Conservation (phyloP, 306 rosid species). For the Sesbania bispinosa region DNA sequence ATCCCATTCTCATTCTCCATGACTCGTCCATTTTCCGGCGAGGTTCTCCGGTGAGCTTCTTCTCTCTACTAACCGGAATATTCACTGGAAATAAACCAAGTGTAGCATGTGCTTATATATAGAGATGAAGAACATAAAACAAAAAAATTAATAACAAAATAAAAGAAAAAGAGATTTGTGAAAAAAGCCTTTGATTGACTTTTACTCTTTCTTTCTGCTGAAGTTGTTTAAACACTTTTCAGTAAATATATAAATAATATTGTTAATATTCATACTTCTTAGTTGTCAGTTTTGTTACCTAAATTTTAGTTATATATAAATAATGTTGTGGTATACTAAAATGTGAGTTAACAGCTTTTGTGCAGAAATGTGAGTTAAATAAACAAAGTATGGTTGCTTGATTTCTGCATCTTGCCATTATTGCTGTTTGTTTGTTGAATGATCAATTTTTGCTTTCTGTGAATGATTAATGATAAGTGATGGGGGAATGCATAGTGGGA, state of each 20-base stretch:
- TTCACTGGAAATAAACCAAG: conserved; percentile 17
- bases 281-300: no score
- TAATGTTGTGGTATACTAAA: background rate
- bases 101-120: conserved; percentile 29
- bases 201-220: conserved; percentile 17
- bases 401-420: background rate
- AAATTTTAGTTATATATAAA: no score
- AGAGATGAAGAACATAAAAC: conserved; percentile 1
- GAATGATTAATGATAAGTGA: conserved; percentile 30
- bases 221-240: background rate
- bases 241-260: no score
- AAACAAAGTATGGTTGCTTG: conserved; percentile 20
- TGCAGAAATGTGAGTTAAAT: background rate
- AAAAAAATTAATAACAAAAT: background rate
- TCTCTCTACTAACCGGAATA: conserved; percentile 6
- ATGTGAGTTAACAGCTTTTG: background rate
- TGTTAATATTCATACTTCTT: background rate
- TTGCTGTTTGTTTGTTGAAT: conserved; percentile 29
- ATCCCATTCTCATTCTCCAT: conserved; percentile 78
- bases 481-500: conserved; percentile 20
- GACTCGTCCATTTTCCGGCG: conserved; percentile 63
- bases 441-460: conserved; percentile 8
- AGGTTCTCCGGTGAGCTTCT: conserved; percentile 16
- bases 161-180: background rate
- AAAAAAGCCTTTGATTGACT: conserved; percentile 30